Evolutionary conservation across 1,284 basidiomycete genomes (phyloP), one percentile per base, ranked within the genome.

Genomic region (Ustilago cynodontis): DNA sequence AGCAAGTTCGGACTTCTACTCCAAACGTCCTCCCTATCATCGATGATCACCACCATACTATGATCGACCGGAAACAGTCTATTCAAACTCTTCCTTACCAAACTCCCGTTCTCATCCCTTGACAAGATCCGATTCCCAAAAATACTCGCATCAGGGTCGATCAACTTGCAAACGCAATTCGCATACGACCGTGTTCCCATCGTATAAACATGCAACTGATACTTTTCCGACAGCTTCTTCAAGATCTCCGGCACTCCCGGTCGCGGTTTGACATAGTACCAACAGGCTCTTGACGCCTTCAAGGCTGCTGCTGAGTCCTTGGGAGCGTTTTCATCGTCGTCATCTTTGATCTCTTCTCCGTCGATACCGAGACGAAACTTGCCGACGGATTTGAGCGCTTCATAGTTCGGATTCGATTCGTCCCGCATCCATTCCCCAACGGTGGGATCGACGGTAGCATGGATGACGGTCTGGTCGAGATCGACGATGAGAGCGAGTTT

Each of bases 181-280:
- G 96, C 96, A 86, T 99, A 99, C 50, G 94, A 93, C 49, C 96
- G 90, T 20, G 96, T 98, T 61, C 96, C 96, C 95, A 99, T 99
- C 28, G 96, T 99, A 87, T 99, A 99, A 56, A 99, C 95, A 86
- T 99, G 96, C 93, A 99, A 94, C 87, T 99, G 94, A 87, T 97
- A 99, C 82, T 92, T 91, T 63, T 89, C 87, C 50, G 93, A 90
- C 77, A 93, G 89, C 51, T 89, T 88, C 68, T 88, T 86, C 57
- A 99, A 88, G 85, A 99, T 98, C 49, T 90, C 88, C 52, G 89
- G 87, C 86, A 95, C 90, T n/a, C 94, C 94, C 0, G 96, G 96
- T 77, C 96, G 95, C 77, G 65, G 68, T 86, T 99, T 99, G 86
- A 98, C 94, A 87, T 96, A 99, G 87, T 98, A 98, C 90, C 94